These are phyloP conservation scores for Cercospora canescens DNA, from an alignment of 2,329 filamentous ascomycete species.

Conservation along the genomic window DNA sequence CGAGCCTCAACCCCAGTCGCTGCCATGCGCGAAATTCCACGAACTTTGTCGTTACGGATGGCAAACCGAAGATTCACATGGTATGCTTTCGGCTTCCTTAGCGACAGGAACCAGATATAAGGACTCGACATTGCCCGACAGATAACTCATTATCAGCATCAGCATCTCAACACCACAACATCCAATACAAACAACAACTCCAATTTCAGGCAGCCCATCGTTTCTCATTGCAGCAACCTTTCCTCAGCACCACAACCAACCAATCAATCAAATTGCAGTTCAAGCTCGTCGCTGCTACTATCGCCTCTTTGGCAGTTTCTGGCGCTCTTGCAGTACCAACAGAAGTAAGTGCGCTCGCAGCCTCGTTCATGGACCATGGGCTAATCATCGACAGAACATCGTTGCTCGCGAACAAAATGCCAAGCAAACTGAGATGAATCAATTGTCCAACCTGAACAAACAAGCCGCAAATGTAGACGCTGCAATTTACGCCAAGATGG, in stretches of 20 bases:
- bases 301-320: conserved; percentile 7
- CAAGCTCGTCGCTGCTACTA: conserved; percentile 8
- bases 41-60: neutral
- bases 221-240: neutral
- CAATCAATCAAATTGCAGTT: conserved; percentile 9
- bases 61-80: neutral
- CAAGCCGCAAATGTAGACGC: neutral
- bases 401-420: conserved; percentile 5
- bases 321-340: conserved; percentile 6
- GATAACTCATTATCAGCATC: neutral
- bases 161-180: neutral
- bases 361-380: neutral
- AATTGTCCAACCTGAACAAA: neutral
- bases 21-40: neutral
- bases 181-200: neutral
- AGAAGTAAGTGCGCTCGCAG: neutral
- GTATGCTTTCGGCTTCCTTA: neutral
- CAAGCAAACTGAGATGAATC: neutral
- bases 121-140: neutral
- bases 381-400: neutral
- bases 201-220: neutral
- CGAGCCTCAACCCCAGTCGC: neutral
- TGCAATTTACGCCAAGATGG: neutral
- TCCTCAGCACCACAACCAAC: neutral
- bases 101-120: conserved; percentile 7